Percentiles rank a stretch among this genome's conserved stretches.
phyloP scores from a whole-genome alignment of 345 rosid genomes.

The Ceriops zippeliana region DNA sequence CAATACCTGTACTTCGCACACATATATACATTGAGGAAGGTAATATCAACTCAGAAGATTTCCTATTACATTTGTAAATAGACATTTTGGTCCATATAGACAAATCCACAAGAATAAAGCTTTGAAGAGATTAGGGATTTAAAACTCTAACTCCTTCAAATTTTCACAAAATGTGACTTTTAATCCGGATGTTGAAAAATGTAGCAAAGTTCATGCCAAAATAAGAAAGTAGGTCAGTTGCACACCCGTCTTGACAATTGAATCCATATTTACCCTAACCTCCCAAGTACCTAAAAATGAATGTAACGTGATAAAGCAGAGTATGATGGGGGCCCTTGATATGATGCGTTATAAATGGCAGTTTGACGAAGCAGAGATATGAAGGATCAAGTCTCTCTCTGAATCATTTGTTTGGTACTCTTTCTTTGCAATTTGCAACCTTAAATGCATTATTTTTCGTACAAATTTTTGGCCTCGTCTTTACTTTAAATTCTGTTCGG shows the following conservation, averaged over 20 bases:
- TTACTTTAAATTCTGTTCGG: slow-evolving; percentile 23
- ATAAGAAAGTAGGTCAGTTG: too few relatives aligned
- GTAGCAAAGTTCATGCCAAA: too few relatives aligned
- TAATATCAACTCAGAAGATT: too few relatives aligned
- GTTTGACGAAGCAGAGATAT: slow-evolving; percentile 30
- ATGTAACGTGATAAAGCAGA: slow-evolving; percentile 8
- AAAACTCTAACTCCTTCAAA: too few relatives aligned
- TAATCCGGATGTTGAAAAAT: too few relatives aligned
- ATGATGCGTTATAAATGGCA: slow-evolving; percentile 26
- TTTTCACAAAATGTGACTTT: too few relatives aligned
- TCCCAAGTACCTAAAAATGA: slow-evolving; percentile 11
- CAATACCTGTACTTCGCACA: too few relatives aligned
- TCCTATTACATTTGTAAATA: too few relatives aligned
- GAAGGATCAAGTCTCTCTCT: slow-evolving; percentile 19
- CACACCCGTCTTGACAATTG: slow-evolving; percentile 13
- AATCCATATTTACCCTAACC: background rate
- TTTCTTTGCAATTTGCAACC: slow-evolving; percentile 8
- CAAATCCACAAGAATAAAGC: too few relatives aligned
- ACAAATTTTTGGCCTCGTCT: slow-evolving; percentile 23
- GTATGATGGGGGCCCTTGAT: slow-evolving; percentile 26
- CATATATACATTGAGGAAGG: too few relatives aligned
- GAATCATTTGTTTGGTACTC: slow-evolving; percentile 19
- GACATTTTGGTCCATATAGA: too few relatives aligned
- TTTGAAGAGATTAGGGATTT: too few relatives aligned
- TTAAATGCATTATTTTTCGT: slow-evolving; percentile 21